phyloP scores from a whole-genome alignment of 164 flowering plant species.

The Annona cherimola region DNA sequence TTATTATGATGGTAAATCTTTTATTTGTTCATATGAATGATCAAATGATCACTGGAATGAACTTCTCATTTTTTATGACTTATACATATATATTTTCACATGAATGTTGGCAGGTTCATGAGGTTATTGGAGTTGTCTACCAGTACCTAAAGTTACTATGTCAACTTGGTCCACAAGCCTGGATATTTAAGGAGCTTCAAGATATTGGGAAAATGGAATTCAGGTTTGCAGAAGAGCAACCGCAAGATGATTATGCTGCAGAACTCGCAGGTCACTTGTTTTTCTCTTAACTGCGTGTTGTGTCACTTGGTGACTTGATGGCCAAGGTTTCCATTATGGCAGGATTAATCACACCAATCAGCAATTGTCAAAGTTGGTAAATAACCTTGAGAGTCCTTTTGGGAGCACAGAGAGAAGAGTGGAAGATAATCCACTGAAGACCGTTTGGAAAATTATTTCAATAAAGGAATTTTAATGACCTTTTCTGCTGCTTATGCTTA shows the following conservation, averaged over 20 bases:
- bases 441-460: no score
- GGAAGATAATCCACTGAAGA: no score
- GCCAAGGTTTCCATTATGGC: neutral
- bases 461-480: no score
- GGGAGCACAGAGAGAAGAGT: no score
- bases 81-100: neutral
- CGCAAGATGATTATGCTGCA: conserved; percentile 97
- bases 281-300: neutral
- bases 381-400: no score
- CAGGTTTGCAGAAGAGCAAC: conserved; percentile 86
- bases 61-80: neutral
- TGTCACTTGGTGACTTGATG: no score
- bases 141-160: conserved; percentile 79
- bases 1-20: no score
- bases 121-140: conserved; percentile 77
- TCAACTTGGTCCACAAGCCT: conserved; percentile 63
- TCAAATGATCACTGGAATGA: neutral
- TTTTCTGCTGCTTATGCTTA: no score
- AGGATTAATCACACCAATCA: neutral
- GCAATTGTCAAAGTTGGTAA: neutral
- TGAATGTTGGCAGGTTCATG: conserved; percentile 49
- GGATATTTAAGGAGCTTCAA: conserved; percentile 94
- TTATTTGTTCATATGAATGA: neutral
- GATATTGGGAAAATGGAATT: conserved; percentile 95
- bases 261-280: conserved; percentile 74